Evolutionary conservation across 140 eudicot genomes (phyloP).

Genomic region (Stevia rebaudiana): DNA sequence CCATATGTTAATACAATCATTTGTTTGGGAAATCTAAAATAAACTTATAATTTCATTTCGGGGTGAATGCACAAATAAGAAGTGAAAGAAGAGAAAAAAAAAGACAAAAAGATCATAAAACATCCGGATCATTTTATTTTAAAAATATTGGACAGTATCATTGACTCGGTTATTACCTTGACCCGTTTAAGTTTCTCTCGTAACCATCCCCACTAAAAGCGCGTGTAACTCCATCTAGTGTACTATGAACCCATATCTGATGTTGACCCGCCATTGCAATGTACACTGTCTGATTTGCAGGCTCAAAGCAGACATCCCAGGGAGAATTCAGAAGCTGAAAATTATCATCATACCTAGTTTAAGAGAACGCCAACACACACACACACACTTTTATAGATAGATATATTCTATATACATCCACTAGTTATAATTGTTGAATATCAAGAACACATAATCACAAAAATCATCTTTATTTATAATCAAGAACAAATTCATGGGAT

Average conservation of each 20-base stretch:
- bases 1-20: neutral
- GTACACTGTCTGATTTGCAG: constrained; percentile 65
- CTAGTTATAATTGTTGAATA: no score
- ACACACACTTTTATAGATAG: neutral
- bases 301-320: constrained; percentile 97
- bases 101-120: no score
- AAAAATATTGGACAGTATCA: no score
- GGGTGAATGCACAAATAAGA: neutral
- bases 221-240: constrained; percentile 60
- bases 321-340: constrained; percentile 97
- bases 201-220: constrained; percentile 95
- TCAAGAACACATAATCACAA: no score
- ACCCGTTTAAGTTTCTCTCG: constrained; percentile 90
- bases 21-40: neutral
- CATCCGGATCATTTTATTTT: neutral
- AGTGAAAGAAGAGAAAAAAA: neutral
- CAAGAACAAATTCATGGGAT: no score
- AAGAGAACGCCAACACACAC: neutral
- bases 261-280: constrained; percentile 99
- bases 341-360: constrained; percentile 15
- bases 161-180: no score
- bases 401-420: neutral
- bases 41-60: neutral
- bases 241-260: constrained; percentile 87
- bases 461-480: no score